Percentiles rank a stretch among this genome's conserved stretches.
These are phyloP conservation scores for Arbutus unedo DNA, from an alignment of 148 eudicot genomes.

Conservation along the genomic window DNA sequence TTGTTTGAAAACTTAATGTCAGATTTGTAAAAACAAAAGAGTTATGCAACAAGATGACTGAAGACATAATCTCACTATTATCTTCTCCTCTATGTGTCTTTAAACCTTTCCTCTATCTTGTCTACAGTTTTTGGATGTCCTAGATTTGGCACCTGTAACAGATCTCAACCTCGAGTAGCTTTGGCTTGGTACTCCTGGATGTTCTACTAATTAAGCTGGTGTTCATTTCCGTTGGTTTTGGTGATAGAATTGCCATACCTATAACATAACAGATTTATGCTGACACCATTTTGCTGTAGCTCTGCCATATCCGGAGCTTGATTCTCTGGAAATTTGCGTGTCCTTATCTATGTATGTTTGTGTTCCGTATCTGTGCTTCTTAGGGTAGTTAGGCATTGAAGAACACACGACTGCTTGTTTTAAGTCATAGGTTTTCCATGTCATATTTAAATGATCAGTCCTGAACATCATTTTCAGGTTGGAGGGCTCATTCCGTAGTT, in stretches of 20 bases:
- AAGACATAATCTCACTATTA: not conserved
- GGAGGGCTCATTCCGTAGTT: conserved; percentile 92
- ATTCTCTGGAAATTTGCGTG: not conserved
- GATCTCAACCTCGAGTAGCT: not conserved
- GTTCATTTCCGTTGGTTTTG: not conserved
- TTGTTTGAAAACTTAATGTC: not conserved
- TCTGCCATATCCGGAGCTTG: not conserved
- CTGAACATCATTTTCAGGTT: conserved; percentile 43
- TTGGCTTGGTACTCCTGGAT: not conserved
- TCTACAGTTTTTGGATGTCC: not conserved
- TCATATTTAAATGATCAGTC: not conserved
- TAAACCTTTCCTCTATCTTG: not conserved
- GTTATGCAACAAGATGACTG: not conserved
- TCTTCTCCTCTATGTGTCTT: not conserved
- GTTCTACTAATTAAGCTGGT: not conserved
- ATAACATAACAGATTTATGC: not conserved
- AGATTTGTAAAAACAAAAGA: not conserved
- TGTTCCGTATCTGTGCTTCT: not conserved
- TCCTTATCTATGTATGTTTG: not conserved
- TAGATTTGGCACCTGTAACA: not conserved
- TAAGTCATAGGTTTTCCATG: not conserved
- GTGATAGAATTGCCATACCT: not conserved
- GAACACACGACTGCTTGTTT: not conserved
- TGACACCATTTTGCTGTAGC: not conserved
- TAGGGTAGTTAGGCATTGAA: not conserved